Evolutionary conservation across 73 alveolate species (phyloP).

Genomic region (Tetrahymena thermophila): DNA sequence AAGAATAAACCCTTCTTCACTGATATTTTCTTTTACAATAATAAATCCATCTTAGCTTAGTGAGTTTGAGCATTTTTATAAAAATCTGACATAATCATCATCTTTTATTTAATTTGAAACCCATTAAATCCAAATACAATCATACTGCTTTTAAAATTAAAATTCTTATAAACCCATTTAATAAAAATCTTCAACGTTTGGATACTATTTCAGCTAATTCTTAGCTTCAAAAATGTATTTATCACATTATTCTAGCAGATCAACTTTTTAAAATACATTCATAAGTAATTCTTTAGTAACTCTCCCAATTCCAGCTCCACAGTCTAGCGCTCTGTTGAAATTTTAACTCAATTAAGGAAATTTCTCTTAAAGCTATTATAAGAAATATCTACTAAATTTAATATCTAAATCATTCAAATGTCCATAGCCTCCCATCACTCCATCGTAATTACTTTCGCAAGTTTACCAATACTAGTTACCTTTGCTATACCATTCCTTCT

Average conservation of each 20-base stretch:
- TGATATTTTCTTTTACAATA: conserved; percentile 61
- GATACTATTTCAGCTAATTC: conserved; percentile 17
- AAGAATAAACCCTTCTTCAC: conserved; percentile 33
- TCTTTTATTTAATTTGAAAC: conserved; percentile 56
- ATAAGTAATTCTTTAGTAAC: conserved; percentile 49
- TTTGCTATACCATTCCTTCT: background rate
- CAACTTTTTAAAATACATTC: conserved; percentile 52
- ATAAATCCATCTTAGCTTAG: conserved; percentile 47
- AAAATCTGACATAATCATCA: conserved; percentile 53
- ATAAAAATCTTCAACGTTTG: conserved; percentile 24
- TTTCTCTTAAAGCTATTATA: background rate
- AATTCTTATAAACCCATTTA: conserved; percentile 17
- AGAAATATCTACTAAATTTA: background rate
- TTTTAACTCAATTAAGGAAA: background rate
- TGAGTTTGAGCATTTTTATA: conserved; percentile 36
- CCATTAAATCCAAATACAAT: conserved; percentile 73
- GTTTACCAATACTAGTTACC: background rate
- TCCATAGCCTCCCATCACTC: background rate
- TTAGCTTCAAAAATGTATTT: conserved; percentile 49
- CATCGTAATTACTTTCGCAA: background rate
- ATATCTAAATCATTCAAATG: background rate
- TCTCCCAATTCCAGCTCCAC: conserved; percentile 85
- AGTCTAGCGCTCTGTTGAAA: conserved; percentile 49
- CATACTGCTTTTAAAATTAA: conserved; percentile 21
- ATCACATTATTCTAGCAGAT: conserved; percentile 54